Evolutionary conservation across 164 flowering plant genomes (phyloP), one percentile per base, ranked within the genome.

Genomic region (Magnolia sinica): DNA sequence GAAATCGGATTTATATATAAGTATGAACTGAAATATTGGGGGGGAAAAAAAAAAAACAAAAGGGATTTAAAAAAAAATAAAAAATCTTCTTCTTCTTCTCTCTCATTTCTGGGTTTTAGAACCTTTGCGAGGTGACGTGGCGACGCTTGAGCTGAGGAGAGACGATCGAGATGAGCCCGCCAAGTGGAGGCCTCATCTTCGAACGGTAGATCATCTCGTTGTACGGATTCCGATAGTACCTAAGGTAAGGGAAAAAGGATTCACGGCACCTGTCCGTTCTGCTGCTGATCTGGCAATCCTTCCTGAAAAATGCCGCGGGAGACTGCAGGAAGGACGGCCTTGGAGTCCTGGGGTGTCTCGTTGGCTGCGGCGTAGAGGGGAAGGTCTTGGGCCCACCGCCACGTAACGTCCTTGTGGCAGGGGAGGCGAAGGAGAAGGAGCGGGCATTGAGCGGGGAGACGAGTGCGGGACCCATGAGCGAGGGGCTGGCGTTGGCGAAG

Each of bases 141-240:
- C 94, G 90, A 10, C 97, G 91, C 69, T 74, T 85, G 79, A 90
- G 76, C 1, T 87, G 89, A 0, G 97, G 88, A 22, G 95, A 85
- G 79, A 96, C 93, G 82, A 96, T 91, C 78, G 99, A 96, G 73
- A 94, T 88, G 24, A 96, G 87, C 0, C 99, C 99, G 19, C 98
- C 97, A 0, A 96, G 89, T n/a, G 99, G 99, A 20, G 99, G 98
- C 81, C 88, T 82, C 99, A 96, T 96, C 91, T 89, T 93, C 71
- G 98, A 90, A 85, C 98, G 76, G 85, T 96, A 96, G 20, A 76
- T 81, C 95, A 93, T 90, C 86, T 96, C 99, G 22, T 94, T 93
- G 86, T 94, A 96, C 76, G 98, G 99, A 82, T 88, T 80, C 58
- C 95, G 74, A 87, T 96, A 92, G 79, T 91, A 89, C 76, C 83